Base-by-base conservation (phyloP, 2,329 filamentous ascomycete genomes). In the Bisporella sp. region DNA sequence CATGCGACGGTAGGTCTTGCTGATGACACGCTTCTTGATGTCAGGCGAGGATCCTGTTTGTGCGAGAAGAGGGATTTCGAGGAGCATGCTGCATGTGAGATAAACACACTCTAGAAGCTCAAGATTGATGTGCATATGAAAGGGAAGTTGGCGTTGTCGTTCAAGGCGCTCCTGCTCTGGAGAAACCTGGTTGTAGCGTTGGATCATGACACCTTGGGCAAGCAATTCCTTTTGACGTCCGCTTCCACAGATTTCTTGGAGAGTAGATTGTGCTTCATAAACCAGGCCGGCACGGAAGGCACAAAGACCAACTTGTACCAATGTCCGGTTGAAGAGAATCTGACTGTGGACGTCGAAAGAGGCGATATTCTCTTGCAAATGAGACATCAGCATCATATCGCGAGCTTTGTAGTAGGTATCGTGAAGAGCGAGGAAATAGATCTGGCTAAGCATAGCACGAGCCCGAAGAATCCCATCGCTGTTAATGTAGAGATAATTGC, bases 81-180 rank as follows among this genome's bases (percentile, higher is more conserved):
- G 82, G 59, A 99, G 86, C 93, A 99, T 99, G 73, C 90, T 96
- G 77, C 92, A 97, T 46, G 93, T 97, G 53, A 99, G 81, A 75
- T 99, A 99, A 55, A 97, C 92, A 66, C 93, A 97, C 75, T 99
- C 93, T 39, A 99, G 81, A 49, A 99, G 82, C 71, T 99, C 93
- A 47, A 99, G 81, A 77, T 99, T 99, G 78, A 99, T 99, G 79
- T 99, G 93, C 90, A 99, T 96, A 77, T 99, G 93, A 84, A 99
- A 99, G 37, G 93, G 93, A 60, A 99, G 81, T 74, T 99, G 93
- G 63, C 93, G 85, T 74, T 97, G 92, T 68, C 93, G 89, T 76
- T 99, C 93, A 39, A 97, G 80, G 59, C 92, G 88, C 75, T 99
- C 93, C 72, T 99, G 93, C 73, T 99, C 93, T 13, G 93, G 93